Evolutionary conservation across 2,329 filamentous ascomycete species (phyloP), one percentile per base, ranked within the genome.

Genomic region (Balansia obtecta): DNA sequence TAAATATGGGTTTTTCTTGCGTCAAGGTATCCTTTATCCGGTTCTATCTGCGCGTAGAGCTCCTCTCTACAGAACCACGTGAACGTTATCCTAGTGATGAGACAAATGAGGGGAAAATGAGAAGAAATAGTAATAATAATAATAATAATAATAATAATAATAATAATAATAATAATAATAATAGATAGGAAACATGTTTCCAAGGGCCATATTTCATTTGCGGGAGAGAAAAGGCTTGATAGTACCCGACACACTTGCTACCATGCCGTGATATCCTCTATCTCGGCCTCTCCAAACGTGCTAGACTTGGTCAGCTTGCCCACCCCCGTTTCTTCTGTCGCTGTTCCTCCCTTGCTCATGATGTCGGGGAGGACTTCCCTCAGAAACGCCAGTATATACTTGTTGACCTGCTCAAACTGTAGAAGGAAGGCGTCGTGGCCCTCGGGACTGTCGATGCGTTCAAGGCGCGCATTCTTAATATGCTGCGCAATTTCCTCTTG

Each of bases 331-430:
- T 71, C 73, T 53, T 71, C 72, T 51, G 69, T 70, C 22, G 69
- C 72, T 2, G 67, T 68, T 2, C 73, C 77, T 20, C 79, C 72
- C 58, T 73, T 78, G 37, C 68, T 71, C 90, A 97, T 96, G 56
- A 98, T 91, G 57, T 95, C 87, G 1, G 89, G 88, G 32, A 98
- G 66, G 2, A 85, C 82, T 59, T 91, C 82, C 52, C 83, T 78
- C 66, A 98, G 73, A 63, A 98, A 98, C 2, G 79, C 79, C 16
- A 96, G 69, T 46, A 96, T 82, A 63, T 95, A 88, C 33, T 73
- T 76, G 68, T 98, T 98, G 52, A 97, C 93, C 69, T 97, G 91
- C 71, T 96, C 88, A 62, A 98, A 98, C 67, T 98, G 91, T 50
- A 98, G 71, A 60, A 98, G 68, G 66, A 98, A 98, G 0, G 93